Base-by-base conservation (phyloP, 257 asterid species). In the Cordia subcordata region DNA sequence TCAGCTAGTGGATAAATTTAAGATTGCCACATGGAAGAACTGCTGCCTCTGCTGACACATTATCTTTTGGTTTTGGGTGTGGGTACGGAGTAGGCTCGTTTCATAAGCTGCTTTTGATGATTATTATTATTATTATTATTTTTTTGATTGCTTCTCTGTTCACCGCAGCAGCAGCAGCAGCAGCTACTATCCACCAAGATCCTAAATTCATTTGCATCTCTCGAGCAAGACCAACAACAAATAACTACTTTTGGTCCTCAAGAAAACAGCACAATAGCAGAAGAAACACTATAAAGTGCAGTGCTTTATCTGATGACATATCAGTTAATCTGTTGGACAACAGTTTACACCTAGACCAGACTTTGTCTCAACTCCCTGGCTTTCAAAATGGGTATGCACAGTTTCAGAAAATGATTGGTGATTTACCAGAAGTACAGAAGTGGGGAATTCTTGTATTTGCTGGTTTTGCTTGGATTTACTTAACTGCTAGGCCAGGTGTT, bases 401-500 rank as follows among this genome's bases (percentile, higher is more conserved):
- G 33, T 71, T 85, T 15, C 80, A 80, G 70, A 68, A 66, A 32
- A 63, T 69, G 11, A 12, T 80, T 4, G 75, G 21, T 32, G 83
- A 70, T 8, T 66, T 85, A 52, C 95, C 96, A 2, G 86, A 84
- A 32, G 56, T 27, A 52, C 80, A 88, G 42, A 79, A 58, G 59
- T 86, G 85, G 91, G 83, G 78, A 16, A 10, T 85, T 4, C 42
- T 86, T 14, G 62, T 81, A 37, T 69, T 77, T 35, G 82, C 83
- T 6, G 97, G 91, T 8, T 47, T 88, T 53, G 55, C 76, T 13
- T 93, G 96, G 99, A 60, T 86, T 65, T 92, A 92, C 77, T 68
- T 92, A 57, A 92, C 99, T 13, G 91, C 97, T 21, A 78, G 97
- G 68, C 99, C 97, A 0, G 99, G 99, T 14, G 96, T 92, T 55